These are phyloP conservation scores for Verticillium longisporum DNA, from an alignment of 2,329 filamentous ascomycete species.

Conservation along the genomic window DNA sequence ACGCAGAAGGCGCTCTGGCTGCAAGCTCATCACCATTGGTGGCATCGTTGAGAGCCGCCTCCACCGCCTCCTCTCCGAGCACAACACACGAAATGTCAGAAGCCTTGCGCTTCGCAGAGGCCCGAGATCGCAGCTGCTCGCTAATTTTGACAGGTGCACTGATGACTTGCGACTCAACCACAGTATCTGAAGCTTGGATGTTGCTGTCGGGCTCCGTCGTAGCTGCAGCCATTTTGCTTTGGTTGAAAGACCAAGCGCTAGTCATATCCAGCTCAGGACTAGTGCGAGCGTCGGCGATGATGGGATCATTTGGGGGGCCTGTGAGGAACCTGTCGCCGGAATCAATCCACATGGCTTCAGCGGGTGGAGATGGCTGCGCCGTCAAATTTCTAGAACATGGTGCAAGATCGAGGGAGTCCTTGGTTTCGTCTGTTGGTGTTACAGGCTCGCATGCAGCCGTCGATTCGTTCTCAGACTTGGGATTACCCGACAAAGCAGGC, in stretches of 20 bases:
- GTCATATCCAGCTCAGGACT: slow-evolving; percentile 11
- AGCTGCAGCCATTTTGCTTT: slow-evolving; percentile 6
- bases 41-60: neutral
- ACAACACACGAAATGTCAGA: slow-evolving; percentile 18
- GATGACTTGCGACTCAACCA: neutral
- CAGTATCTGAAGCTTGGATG: neutral
- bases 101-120: slow-evolving; percentile 22
- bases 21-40: neutral
- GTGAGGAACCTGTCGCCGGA: slow-evolving; percentile 9
- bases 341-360: neutral
- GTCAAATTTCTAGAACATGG: neutral
- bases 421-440: neutral
- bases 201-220: neutral
- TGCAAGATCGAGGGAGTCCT: neutral
- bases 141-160: neutral
- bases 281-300: neutral
- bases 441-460: neutral
- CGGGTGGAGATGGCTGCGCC: neutral
- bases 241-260: slow-evolving; percentile 9
- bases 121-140: neutral
- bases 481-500: neutral
- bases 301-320: slow-evolving; percentile 1
- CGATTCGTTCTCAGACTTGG: neutral
- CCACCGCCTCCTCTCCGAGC: slow-evolving; percentile 10
- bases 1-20: neutral